Conservation (phyloP, 192 early-diverging fungal species). For the Ambispora gerdemannii region DNA sequence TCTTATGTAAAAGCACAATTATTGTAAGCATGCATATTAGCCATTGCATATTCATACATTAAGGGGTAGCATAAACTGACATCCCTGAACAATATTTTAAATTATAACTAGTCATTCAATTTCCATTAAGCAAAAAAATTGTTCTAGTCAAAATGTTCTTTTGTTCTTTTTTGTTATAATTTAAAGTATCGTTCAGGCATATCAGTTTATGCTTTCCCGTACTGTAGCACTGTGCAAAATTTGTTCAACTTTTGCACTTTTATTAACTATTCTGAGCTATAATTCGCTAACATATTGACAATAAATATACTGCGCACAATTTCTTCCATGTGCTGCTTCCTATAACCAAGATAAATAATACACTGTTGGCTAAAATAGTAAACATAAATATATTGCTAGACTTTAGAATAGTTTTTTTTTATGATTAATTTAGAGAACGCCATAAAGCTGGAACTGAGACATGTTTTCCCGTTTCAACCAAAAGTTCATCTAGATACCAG, state of each 20-base stretch:
- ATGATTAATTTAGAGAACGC: background rate
- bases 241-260: background rate
- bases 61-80: no score
- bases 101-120: no score
- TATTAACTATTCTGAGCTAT: background rate
- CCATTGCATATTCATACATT: background rate
- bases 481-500: conserved; percentile 11
- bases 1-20: background rate
- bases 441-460: conserved; percentile 10
- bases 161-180: no score
- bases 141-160: no score
- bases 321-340: background rate
- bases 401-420: background rate
- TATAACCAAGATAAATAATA: conserved; percentile 3
- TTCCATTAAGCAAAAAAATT: no score
- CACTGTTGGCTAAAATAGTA: no score
- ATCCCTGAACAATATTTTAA: no score
- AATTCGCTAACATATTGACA: background rate
- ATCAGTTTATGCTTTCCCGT: no score
- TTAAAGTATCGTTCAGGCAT: no score
- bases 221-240: background rate
- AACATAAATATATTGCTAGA: background rate
- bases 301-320: conserved; percentile 5
- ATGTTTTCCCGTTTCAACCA: background rate
- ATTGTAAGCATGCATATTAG: background rate